Evolutionary conservation across 352 stramenopile genomes (phyloP), one percentile per base, ranked within the genome.

Genomic region (Pythium utonaiense): DNA sequence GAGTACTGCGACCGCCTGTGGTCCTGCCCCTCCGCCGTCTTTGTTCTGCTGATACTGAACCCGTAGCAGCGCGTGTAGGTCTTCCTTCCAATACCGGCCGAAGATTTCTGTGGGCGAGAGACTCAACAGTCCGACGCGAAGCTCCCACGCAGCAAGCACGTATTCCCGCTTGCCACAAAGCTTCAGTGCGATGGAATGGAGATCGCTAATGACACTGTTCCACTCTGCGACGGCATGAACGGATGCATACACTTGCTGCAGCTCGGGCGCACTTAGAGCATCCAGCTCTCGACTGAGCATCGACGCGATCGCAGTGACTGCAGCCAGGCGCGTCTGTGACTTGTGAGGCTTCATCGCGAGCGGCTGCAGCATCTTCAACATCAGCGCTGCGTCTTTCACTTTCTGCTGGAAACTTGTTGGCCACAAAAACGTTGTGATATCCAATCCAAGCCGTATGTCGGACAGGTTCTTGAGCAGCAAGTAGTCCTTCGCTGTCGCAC

Each of bases 11-110:
- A 38, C 34, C 0, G 69, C 55, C 17, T 74, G 47, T 6, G 61
- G 52, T 3, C 59, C 66, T 3, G 25, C 56, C 0, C 66, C 53
- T 8, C 51, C 36, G 6, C 67, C 52, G 25, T 89, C 79, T 56
- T 91, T 89, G 60, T 86, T 84, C n/a, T 89, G 71, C 45, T 88
- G 72, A 19, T 77, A 80, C 57, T 90, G 80, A 7, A 88, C 60
- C 24, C 78, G 70, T 7, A 90, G 53, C 10, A 91, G 53, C 3
- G 71, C 67, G 12, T 80, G 69, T 2, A 71, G 60, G 47, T 93
- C 83, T 42, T 91, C 81, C 42, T 78, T 81, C 80, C 83, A 93
- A 33, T 89, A 91, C 0, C 78, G 76, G 17, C 53, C 65, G 16
- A 91, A 93, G 31, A 91, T 81, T 50, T 90, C 82, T 5, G 66